Base-by-base conservation (phyloP, 257 asterid species). In the Solanum virginianum region DNA sequence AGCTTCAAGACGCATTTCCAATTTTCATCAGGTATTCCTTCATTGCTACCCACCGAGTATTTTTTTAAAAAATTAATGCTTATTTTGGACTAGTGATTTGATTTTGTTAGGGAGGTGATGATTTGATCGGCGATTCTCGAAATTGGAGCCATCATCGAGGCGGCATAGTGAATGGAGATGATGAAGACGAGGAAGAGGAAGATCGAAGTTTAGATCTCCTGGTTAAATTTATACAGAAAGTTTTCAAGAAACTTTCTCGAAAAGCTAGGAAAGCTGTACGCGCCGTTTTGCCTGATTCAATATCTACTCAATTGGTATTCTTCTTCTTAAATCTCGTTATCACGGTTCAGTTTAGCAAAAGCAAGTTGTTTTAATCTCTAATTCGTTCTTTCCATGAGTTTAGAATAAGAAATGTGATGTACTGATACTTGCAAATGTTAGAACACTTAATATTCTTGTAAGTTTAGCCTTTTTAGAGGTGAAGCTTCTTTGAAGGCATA, bases 261-360 rank as follows among this genome's bases (percentile, higher is more conserved):
- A 93, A 92, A 92, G 97, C 97, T 43, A 94, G 98, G 83, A 94
- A 89, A 86, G 97, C 97, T 68, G 98, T 95, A 68, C 96, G 96
- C 87, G 93, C 98, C 57, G 97, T 96, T 86, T 85, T 96, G 55
- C 99, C 98, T 20, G 87, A 91, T 56, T 92, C 95, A 7, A 92
- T 96, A 83, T 92, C 98, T 51, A 85, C 95, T 80, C 89, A 89
- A 90, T 89, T 96, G 96, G 99, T 95, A 91, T 22, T 59, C 41
- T 26, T 65, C 20, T 65, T 3, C 54, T 75, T 45, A 53, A 26
- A 79, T 53, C 83, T 79, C 49, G 26, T 79, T 26, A 14, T 51
- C 8, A 45, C 24, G 7, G 0, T 75, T 77, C 6, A 4, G 0
- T 24, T 22, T 75, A 75, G 16, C 14, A 0, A 26, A 77, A 24